These are phyloP conservation scores for Skeletonema potamos DNA, from an alignment of 108 stramenopile species.

Conservation along the genomic window DNA sequence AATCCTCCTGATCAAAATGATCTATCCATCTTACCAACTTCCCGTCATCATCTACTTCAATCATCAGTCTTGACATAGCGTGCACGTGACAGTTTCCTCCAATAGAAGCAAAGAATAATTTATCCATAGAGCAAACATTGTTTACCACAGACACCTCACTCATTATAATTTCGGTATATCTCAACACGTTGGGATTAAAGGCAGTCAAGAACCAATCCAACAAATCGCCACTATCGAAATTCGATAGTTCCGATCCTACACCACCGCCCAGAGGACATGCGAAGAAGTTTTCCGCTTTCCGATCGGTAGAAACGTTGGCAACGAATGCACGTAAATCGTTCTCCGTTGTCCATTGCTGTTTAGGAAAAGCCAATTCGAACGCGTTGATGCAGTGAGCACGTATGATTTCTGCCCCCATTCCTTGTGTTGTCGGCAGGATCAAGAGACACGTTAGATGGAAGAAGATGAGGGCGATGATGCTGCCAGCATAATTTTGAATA, in stretches of 20 bases:
- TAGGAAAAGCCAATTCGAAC: background rate
- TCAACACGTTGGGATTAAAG: background rate
- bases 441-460: background rate
- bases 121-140: constrained; percentile 6
- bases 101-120: constrained; percentile 1
- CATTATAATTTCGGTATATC: constrained; percentile 2
- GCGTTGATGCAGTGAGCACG: constrained; percentile 1
- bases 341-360: constrained; percentile 3
- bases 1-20: constrained; percentile 3
- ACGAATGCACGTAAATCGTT: background rate
- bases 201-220: background rate
- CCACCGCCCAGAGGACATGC: constrained; percentile 3
- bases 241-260: background rate
- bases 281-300: background rate
- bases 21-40: background rate
- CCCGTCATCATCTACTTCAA: constrained; percentile 5
- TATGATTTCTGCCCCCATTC: constrained; percentile 1
- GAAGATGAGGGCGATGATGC: background rate
- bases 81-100: constrained; percentile 2
- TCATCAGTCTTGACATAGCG: background rate
- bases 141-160: constrained; percentile 4
- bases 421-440: background rate
- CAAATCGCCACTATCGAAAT: background rate
- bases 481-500: too few species aligned
- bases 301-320: background rate